phyloP scores from a whole-genome alignment of 352 stramenopile genomes.

The Phytophthora pseudosyringae region DNA sequence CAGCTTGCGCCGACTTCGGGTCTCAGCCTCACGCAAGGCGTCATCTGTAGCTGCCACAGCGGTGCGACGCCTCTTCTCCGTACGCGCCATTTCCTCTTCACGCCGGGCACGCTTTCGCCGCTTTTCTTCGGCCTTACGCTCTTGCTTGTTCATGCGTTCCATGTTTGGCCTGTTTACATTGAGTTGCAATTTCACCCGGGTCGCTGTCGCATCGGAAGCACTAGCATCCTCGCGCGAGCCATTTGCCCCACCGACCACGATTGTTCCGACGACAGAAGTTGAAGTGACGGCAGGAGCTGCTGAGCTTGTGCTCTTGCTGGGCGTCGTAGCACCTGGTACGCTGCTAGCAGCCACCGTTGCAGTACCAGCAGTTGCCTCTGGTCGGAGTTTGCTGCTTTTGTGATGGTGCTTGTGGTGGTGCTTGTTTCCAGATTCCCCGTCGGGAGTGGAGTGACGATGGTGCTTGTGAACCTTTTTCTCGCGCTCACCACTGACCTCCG shows the following conservation, averaged over 20 bases:
- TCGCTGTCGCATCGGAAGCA: conserved; percentile 44
- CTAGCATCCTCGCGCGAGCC: conserved; percentile 34
- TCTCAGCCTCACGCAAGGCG: conserved; percentile 78
- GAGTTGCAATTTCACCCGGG: conserved; percentile 70
- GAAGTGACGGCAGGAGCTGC: conserved; percentile 16
- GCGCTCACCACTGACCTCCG: conserved; percentile 34
- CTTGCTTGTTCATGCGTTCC: conserved; percentile 84
- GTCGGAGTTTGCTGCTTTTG: conserved; percentile 32
- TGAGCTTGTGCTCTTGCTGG: conserved; percentile 13
- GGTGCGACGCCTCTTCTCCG: conserved; percentile 78
- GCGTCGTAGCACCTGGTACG: conserved; percentile 4
- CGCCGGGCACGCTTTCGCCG: conserved; percentile 70
- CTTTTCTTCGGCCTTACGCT: conserved; percentile 89
- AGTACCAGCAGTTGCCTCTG: conserved; percentile 18
- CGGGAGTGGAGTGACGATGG: conserved; percentile 17
- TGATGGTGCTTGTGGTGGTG: conserved; percentile 42
- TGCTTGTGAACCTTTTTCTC: conserved; percentile 44
- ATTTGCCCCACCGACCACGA: conserved; percentile 38
- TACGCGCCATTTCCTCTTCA: conserved; percentile 80
- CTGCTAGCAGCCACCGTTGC: conserved; percentile 1
- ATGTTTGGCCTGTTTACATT: conserved; percentile 64
- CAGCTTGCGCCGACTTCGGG: conserved; percentile 66
- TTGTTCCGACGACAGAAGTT: conserved; percentile 42
- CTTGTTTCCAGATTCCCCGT: conserved; percentile 24
- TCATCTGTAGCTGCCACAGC: conserved; percentile 83